A percentile compares a stretch with the other conserved stretches of the same genome.
Conservation (phyloP, 139 green algal species). For the Yamagishiella unicocca region DNA sequence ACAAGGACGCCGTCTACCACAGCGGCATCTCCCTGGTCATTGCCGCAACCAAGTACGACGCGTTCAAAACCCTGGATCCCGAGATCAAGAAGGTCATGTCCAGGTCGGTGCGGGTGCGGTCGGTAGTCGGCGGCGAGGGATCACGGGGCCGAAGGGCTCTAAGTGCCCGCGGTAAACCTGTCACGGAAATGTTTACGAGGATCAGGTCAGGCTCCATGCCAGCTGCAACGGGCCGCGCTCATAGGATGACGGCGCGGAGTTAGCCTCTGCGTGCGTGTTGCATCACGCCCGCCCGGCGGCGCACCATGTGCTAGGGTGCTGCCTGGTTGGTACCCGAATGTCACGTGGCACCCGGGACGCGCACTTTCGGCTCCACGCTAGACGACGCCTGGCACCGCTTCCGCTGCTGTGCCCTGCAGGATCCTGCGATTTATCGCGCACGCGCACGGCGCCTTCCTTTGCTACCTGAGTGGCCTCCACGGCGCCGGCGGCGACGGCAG, state of each 20-base stretch:
- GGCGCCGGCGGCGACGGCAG: constrained; percentile 16
- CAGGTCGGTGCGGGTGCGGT: constrained; percentile 26
- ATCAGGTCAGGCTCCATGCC: no score
- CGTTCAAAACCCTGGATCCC: constrained; percentile 66
- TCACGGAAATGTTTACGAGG: no score
- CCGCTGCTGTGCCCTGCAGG: background rate
- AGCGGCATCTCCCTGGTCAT: constrained; percentile 73
- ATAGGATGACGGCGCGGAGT: no score
- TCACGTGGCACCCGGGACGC: no score
- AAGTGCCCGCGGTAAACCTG: no score
- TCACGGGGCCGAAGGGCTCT: background rate
- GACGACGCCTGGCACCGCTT: no score
- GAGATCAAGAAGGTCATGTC: constrained; percentile 68
- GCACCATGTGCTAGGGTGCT: no score
- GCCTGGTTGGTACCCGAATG: no score
- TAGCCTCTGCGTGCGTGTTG: no score
- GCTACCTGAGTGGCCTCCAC: constrained; percentile 73
- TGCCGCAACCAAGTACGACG: constrained; percentile 79
- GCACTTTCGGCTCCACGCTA: no score
- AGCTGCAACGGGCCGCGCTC: no score
- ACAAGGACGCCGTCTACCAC: constrained; percentile 70
- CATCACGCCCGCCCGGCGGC: no score
- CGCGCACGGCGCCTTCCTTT: constrained; percentile 69
- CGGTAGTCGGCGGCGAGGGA: background rate
- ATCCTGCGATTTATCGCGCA: constrained; percentile 76